Conservation (phyloP, 169 alveolate genomes). For the Babesia sp. region DNA sequence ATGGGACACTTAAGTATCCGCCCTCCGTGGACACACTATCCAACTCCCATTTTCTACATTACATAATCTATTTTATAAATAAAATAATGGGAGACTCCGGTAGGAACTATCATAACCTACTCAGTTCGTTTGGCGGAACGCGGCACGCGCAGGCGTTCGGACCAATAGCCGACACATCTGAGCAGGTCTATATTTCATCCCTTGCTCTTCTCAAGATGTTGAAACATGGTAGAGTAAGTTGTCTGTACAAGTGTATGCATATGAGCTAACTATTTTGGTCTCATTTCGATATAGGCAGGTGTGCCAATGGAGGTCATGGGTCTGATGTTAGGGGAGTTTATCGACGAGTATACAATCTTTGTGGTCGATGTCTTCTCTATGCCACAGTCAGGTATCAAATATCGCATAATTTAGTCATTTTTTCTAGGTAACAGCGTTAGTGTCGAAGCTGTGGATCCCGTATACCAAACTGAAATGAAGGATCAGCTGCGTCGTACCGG, state of each 20-base stretch:
- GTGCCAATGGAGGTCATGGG: constrained; percentile 99
- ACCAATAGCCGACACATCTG: constrained; percentile 89
- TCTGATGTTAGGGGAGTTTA: constrained; percentile 97
- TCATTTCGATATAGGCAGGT: constrained; percentile 86
- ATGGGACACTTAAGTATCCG: too few species aligned
- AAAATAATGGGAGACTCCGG: constrained; percentile 61
- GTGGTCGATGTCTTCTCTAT: constrained; percentile 99
- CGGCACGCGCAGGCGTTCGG: constrained; percentile 69
- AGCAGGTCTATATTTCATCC: constrained; percentile 95
- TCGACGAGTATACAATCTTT: constrained; percentile 98
- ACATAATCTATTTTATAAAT: background rate
- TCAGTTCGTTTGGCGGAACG: constrained; percentile 76
- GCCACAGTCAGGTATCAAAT: constrained; percentile 96
- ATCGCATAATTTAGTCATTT: background rate
- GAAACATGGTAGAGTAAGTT: constrained; percentile 94
- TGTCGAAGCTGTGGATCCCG: constrained; percentile 99
- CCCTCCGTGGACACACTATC: background rate
- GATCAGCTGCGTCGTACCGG: constrained; percentile 98
- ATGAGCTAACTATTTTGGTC: background rate
- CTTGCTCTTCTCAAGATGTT: constrained; percentile 96
- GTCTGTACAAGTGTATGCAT: background rate
- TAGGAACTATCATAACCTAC: constrained; percentile 65
- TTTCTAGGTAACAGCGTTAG: constrained; percentile 89
- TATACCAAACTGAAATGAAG: constrained; percentile 97
- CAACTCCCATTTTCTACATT: background rate